phyloP scores from a whole-genome alignment of 2,329 filamentous ascomycete species.

The Pseudogymnoascus sp. region DNA sequence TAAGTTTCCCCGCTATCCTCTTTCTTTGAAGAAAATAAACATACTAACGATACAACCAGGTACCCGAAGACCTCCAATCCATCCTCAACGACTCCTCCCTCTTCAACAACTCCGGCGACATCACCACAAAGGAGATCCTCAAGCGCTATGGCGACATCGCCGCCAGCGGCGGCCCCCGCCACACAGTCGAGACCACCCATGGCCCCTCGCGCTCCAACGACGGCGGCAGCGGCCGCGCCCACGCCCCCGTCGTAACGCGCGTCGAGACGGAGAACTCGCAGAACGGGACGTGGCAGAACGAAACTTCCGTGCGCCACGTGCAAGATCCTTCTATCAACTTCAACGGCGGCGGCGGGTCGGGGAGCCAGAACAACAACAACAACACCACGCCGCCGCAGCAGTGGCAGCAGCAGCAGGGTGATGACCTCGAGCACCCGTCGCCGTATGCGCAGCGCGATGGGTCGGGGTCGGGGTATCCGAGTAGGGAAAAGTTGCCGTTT shows the following conservation, averaged over 20 bases:
- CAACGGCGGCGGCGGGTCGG: conserved; percentile 21
- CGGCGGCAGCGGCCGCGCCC: conserved; percentile 35
- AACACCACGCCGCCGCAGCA: conserved; percentile 40
- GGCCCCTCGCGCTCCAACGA: conserved; percentile 46
- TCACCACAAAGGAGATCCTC: conserved; percentile 94
- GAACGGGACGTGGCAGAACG: conserved; percentile 64
- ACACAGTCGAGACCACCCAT: conserved; percentile 51
- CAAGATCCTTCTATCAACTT: conserved; percentile 45
- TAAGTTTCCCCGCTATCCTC: conserved; percentile 39
- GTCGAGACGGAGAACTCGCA: conserved; percentile 83
- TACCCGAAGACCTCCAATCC: conserved; percentile 83
- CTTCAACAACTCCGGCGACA: conserved; percentile 73
- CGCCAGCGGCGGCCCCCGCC: conserved; percentile 40
- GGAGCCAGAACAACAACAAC: conserved; percentile 24
- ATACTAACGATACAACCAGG: conserved; percentile 42
- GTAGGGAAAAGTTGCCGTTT: not conserved
- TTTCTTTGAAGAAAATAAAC: conserved; percentile 9
- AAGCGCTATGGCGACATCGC: conserved; percentile 81
- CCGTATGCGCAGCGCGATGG: conserved; percentile 20
- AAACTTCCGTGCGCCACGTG: conserved; percentile 74
- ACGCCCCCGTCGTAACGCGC: conserved; percentile 49
- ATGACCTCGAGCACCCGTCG: conserved; percentile 22
- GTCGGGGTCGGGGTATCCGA: not conserved
- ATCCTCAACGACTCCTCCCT: conserved; percentile 76
- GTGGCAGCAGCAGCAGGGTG: conserved; percentile 29